Evolutionary conservation across 345 rosid species (phyloP).

Genomic region (Populus deltoides): DNA sequence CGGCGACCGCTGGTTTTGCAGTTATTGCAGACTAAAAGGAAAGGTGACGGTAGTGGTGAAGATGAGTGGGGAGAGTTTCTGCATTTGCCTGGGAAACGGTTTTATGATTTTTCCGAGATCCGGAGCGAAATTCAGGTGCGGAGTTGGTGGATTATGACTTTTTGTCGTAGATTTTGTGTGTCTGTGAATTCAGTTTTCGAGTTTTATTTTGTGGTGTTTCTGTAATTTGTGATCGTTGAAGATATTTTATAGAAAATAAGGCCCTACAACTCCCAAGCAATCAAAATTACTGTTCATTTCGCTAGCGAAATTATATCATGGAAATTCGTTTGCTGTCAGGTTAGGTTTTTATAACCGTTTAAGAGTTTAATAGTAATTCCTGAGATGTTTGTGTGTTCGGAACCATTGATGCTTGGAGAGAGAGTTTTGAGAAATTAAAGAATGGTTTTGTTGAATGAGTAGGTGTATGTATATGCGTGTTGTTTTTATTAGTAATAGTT

Average conservation of each 20-base stretch:
- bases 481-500: neutral
- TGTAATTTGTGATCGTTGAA: neutral
- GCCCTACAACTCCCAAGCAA: too few relatives aligned
- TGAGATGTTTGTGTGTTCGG: neutral
- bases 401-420: neutral
- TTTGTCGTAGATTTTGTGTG: neutral
- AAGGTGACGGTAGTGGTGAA: slow-evolving; percentile 59
- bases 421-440: neutral
- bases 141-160: neutral
- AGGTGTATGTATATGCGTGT: neutral
- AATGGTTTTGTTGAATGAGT: neutral
- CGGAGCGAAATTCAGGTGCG: slow-evolving; percentile 88
- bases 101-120: slow-evolving; percentile 86
- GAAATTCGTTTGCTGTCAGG: neutral
- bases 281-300: too few relatives aligned
- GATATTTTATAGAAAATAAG: neutral
- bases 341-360: neutral
- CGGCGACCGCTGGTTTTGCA: slow-evolving; percentile 96
- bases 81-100: slow-evolving; percentile 72
- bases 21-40: slow-evolving; percentile 76
- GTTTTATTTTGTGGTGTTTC: neutral
- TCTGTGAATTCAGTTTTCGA: neutral
- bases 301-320: too few relatives aligned
- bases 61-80: slow-evolving; percentile 98
- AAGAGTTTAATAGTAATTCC: neutral